Percentiles rank a stretch among this genome's conserved stretches.
Evolutionary conservation across 805 yeast genomes (phyloP).

Genomic region (Candida oleophila): DNA sequence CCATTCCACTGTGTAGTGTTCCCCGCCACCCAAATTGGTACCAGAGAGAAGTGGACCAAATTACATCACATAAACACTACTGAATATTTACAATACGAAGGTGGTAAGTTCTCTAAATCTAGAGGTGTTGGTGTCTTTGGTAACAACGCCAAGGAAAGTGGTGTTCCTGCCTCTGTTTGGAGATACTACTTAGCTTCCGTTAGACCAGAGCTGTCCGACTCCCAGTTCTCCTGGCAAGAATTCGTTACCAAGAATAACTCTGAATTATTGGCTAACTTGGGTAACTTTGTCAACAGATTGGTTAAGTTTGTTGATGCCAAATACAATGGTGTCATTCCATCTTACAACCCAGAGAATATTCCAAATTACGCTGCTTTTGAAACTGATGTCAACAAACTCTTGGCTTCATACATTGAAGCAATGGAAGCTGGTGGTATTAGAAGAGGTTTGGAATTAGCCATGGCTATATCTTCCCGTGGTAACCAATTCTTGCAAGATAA

Average conservation of each 20-base stretch:
- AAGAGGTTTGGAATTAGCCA: conserved; percentile 87
- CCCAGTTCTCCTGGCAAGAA: conserved; percentile 97
- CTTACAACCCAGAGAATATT: conserved; percentile 47
- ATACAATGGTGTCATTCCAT: conserved; percentile 87
- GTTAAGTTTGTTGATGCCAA: conserved; percentile 87
- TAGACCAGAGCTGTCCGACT: conserved; percentile 93
- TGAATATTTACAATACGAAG: conserved; percentile 95
- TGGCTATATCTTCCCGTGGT: conserved; percentile 90
- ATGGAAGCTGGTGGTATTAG: conserved; percentile 82
- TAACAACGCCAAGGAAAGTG: conserved; percentile 92
- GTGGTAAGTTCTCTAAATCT: conserved; percentile 97
- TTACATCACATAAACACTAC: conserved; percentile 90
- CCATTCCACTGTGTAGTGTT: conserved; percentile 98
- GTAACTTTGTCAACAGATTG: conserved; percentile 93
- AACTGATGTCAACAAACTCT: conserved; percentile 60
- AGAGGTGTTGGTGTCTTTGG: conserved; percentile 98
- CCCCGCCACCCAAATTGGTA: conserved; percentile 92
- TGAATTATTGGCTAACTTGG: conserved; percentile 92
- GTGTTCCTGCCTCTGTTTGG: conserved; percentile 92
- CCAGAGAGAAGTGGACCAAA: conserved; percentile 85
- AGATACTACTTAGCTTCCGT: conserved; percentile 90
- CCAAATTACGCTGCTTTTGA: conserved; percentile 47
- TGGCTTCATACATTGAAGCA: conserved; percentile 61
- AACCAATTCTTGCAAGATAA: conserved; percentile 94
- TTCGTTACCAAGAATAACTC: conserved; percentile 91